phyloP scores from a whole-genome alignment of 2,329 filamentous ascomycete genomes.

The Nemania serpens region DNA sequence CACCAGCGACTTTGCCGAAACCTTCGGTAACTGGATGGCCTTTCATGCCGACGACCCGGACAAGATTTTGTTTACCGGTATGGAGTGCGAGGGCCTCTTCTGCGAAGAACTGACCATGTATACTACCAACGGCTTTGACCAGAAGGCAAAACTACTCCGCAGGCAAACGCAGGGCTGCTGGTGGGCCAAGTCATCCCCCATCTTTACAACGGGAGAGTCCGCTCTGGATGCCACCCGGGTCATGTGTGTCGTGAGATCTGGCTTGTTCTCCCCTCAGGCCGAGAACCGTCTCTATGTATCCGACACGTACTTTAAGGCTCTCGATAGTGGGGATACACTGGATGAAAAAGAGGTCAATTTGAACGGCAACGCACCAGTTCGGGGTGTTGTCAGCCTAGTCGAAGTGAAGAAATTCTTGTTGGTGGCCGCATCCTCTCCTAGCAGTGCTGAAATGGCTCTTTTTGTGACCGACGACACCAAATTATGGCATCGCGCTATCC shows the following conservation, averaged over 20 bases:
- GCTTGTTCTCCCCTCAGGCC: constrained; percentile 70
- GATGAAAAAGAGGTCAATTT: constrained; percentile 77
- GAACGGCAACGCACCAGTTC: constrained; percentile 72
- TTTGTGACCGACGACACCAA: constrained; percentile 85
- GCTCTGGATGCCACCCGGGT: constrained; percentile 72
- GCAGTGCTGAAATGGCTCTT: constrained; percentile 88
- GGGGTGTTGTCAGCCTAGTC: constrained; percentile 81
- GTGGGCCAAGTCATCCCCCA: constrained; percentile 79
- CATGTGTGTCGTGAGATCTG: constrained; percentile 78
- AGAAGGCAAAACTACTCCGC: constrained; percentile 66
- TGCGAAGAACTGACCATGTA: constrained; percentile 71
- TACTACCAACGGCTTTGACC: constrained; percentile 84
- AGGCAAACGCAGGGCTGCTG: constrained; percentile 75
- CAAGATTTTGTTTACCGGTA: constrained; percentile 83
- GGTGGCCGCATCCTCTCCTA: constrained; percentile 76
- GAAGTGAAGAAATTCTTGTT: constrained; percentile 86
- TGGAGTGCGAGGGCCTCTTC: constrained; percentile 67
- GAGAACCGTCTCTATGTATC: constrained; percentile 81
- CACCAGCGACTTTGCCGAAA: constrained; percentile 58
- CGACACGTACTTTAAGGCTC: constrained; percentile 76
- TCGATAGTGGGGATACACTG: constrained; percentile 49
- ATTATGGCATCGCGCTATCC: constrained; percentile 90
- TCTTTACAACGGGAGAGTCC: constrained; percentile 72
- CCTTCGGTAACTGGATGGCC: constrained; percentile 57
- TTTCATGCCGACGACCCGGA: constrained; percentile 86